Evolutionary conservation across 768 basidiomycete species (phyloP), one percentile per base, ranked within the genome.

Genomic region (Pleurotus citrinopileatus): DNA sequence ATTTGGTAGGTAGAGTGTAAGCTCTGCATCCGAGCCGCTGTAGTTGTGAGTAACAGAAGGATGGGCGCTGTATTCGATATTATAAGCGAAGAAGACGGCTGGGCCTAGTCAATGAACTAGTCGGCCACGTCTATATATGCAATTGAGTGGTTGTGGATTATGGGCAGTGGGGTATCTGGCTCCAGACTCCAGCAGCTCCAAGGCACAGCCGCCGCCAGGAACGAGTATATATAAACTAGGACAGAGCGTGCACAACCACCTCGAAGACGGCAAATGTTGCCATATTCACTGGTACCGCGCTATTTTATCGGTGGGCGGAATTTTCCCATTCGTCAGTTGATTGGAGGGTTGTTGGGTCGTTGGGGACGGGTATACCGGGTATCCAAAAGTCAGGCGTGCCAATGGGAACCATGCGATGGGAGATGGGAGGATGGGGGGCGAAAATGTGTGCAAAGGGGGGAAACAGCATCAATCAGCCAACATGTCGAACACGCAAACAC

Each of bases 201-300:
- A 51, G 48, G 48, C 48, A 51, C 48, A 25, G 10, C 20, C 20
- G 22, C 12, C 19, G 32, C 48, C 34, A 37, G 29, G 19, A 34
- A 19, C 23, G 13, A 12, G n/a, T 26, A 51, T 51, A 37, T 34
- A 34, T 10, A n/a, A 10, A 26, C 36, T 27, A 50, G 15, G 56
- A 54, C n/a, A 75, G 57, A 13, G 64, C 64, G 34, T 68, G 74
- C 0, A 85, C 79, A 28, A 85, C 73, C 1, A 73, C 67, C 58
- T 92, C 89, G 56, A 90, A 92, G 1, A 83, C 81, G 2, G 77
- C 80, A 66, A 92, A 91, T 1, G 86, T 90, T 27, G 84, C 86
- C 79, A 91, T 89, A 59, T 91, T 91, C n/a, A 89, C 88, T 2
- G 90, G 91, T 20, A 91, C 77, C n/a, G 89, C 87, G 36, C 87